Percentiles rank a stretch among this genome's conserved stretches.
These are phyloP conservation scores for Colletotrichum tabaci DNA, from an alignment of 2,329 filamentous ascomycete genomes.

Conservation along the genomic window DNA sequence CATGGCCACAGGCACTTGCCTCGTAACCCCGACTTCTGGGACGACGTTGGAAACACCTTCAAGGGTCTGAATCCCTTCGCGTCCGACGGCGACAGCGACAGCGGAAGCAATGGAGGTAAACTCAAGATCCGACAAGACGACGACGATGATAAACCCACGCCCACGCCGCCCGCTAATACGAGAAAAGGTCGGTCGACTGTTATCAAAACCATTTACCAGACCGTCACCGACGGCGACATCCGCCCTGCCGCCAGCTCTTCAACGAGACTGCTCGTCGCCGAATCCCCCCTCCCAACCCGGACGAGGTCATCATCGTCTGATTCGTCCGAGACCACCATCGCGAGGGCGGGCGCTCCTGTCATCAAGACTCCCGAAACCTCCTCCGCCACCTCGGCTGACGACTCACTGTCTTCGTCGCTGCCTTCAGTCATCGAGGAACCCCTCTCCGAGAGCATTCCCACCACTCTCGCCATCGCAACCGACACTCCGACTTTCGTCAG, in stretches of 20 bases:
- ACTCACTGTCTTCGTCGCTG: constrained; percentile 33
- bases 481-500: constrained; percentile 47
- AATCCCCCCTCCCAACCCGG: constrained; percentile 25
- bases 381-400: constrained; percentile 27
- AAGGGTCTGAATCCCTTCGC: constrained; percentile 36
- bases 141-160: constrained; percentile 24
- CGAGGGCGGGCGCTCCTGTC: constrained; percentile 26
- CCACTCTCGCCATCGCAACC: constrained; percentile 49
- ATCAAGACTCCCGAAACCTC: constrained; percentile 15
- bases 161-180: constrained; percentile 38
- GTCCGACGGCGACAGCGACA: constrained; percentile 26
- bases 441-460: constrained; percentile 39
- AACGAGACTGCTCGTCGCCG: constrained; percentile 55
- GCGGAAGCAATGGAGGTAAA: constrained; percentile 35
- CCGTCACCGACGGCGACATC: constrained; percentile 43
- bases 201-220: constrained; percentile 58
- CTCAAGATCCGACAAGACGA: constrained; percentile 28
- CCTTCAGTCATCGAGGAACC: constrained; percentile 49
- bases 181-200: constrained; percentile 47
- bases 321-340: constrained; percentile 33
- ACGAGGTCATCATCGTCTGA: constrained; percentile 1
- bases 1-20: constrained; percentile 39
- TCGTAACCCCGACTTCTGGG: constrained; percentile 40
- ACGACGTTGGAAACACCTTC: constrained; percentile 29
- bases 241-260: constrained; percentile 13